phyloP scores from a whole-genome alignment of 2,329 filamentous ascomycete species.

The Alternaria tenuissima region DNA sequence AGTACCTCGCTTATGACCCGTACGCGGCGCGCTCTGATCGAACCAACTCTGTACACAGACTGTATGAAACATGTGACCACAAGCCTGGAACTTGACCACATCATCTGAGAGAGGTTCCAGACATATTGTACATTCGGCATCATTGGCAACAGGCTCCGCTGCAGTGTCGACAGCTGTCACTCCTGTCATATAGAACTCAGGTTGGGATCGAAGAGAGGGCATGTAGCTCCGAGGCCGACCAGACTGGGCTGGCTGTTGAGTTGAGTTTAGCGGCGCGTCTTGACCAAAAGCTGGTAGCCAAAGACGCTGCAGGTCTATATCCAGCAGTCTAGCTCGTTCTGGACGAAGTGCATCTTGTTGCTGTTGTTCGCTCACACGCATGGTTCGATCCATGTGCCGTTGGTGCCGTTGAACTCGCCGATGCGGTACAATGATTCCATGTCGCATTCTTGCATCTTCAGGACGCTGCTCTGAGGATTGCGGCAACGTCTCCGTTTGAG shows the following conservation, averaged over 20 bases:
- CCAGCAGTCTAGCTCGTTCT: neutral
- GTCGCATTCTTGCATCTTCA: neutral
- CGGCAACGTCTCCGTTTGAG: neutral
- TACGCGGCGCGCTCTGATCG: neutral
- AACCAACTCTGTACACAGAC: conserved; percentile 11
- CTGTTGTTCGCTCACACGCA: neutral
- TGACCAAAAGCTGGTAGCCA: neutral
- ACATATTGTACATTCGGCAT: conserved; percentile 7
- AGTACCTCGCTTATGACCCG: neutral
- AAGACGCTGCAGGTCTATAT: neutral
- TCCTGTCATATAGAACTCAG: conserved; percentile 16
- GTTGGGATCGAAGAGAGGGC: conserved; percentile 12
- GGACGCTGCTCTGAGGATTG: neutral
- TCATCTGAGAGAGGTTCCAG: neutral
- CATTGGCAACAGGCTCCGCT: neutral
- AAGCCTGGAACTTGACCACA: conserved; percentile 9
- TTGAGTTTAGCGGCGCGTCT: neutral
- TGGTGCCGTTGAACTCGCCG: neutral
- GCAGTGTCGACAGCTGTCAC: conserved; percentile 1
- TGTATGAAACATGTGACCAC: conserved; percentile 11
- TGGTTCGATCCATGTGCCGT: neutral
- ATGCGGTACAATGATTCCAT: neutral
- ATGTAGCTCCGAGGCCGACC: neutral
- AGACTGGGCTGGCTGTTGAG: neutral
- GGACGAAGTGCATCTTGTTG: neutral